Evolutionary conservation across 139 green algal species (phyloP).

Genomic region (Tetratostichococcus sp.): DNA sequence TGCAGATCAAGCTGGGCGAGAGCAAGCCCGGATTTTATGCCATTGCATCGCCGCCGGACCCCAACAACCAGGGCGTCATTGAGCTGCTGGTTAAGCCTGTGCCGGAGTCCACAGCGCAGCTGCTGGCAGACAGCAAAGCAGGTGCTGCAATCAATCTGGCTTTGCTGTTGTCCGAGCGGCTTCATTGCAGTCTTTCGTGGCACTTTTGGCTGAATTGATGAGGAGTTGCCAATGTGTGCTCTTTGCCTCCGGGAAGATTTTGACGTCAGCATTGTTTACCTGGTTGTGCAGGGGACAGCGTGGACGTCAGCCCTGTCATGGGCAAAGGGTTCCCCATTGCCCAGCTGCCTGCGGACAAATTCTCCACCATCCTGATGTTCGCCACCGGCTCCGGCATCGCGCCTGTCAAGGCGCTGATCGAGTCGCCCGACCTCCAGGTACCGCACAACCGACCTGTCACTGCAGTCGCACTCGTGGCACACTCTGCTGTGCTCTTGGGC

Average conservation of each 20-base stretch:
- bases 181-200: neutral
- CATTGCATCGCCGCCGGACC: constrained; percentile 75
- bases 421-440: constrained; percentile 44
- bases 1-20: constrained; percentile 57
- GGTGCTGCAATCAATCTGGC: too few species aligned
- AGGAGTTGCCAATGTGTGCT: too few species aligned
- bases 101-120: constrained; percentile 50
- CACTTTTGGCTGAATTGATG: too few species aligned
- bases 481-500: too few species aligned
- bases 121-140: constrained; percentile 33
- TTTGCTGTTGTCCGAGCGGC: too few species aligned
- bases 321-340: constrained; percentile 88
- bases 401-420: constrained; percentile 76
- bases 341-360: constrained; percentile 50
- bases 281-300: constrained; percentile 23
- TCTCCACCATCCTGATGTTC: constrained; percentile 69
- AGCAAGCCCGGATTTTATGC: constrained; percentile 86
- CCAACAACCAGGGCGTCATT: constrained; percentile 32
- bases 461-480: too few species aligned
- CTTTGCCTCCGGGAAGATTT: too few species aligned
- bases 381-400: constrained; percentile 72
- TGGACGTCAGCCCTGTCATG: constrained; percentile 56
- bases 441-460: neutral
- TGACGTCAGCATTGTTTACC: too few species aligned
- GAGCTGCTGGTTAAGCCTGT: constrained; percentile 68